These are phyloP conservation scores for Pythium apleroticum DNA, from an alignment of 352 stramenopile species.

Conservation along the genomic window DNA sequence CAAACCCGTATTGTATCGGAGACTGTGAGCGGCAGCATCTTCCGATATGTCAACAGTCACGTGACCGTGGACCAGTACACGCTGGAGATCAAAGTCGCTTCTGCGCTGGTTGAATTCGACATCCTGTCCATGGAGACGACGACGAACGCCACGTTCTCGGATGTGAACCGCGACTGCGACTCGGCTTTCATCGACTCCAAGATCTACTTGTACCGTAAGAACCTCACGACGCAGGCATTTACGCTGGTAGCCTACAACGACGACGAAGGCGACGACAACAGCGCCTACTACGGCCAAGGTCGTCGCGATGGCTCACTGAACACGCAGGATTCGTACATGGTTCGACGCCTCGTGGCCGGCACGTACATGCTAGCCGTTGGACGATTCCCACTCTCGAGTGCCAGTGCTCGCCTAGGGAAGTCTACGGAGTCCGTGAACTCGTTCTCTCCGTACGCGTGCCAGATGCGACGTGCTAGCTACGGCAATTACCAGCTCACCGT, in stretches of 20 bases:
- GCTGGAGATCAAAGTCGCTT: constrained; percentile 36
- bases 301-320: constrained; percentile 50
- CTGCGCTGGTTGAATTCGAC: constrained; percentile 61
- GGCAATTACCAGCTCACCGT: constrained; percentile 73
- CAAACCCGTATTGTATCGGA: constrained; percentile 27
- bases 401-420: constrained; percentile 34
- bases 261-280: constrained; percentile 62
- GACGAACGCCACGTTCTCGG: constrained; percentile 44
- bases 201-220: constrained; percentile 43
- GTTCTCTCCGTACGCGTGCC: constrained; percentile 65
- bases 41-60: constrained; percentile 36
- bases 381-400: constrained; percentile 50
- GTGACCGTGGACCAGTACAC: constrained; percentile 68
- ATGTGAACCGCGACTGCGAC: constrained; percentile 73
- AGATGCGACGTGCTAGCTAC: constrained; percentile 53
- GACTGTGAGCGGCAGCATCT: constrained; percentile 56
- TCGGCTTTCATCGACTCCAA: constrained; percentile 74
- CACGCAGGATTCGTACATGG: constrained; percentile 60
- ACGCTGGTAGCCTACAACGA: constrained; percentile 57
- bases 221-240: constrained; percentile 27
- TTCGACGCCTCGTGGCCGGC: constrained; percentile 40
- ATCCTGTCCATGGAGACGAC: constrained; percentile 63
- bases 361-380: constrained; percentile 62
- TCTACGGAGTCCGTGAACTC: constrained; percentile 38
- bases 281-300: constrained; percentile 37